Base-by-base conservation (phyloP, 2,329 filamentous ascomycete species). In the Ophiostoma piceae region DNA sequence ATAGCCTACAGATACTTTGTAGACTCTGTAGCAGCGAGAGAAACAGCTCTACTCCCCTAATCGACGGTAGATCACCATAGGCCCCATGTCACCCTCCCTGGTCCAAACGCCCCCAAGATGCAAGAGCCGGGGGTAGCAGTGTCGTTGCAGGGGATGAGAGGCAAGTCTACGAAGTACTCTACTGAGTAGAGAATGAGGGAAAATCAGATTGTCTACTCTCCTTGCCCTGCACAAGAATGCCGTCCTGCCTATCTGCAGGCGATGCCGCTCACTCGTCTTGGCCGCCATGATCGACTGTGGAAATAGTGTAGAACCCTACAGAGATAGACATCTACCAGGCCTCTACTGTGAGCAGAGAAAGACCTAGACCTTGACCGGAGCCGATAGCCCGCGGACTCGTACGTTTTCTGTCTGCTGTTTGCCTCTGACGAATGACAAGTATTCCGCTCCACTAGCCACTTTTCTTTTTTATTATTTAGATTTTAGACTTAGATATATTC, bases 71-170 rank as follows among this genome's bases (percentile, higher is more conserved):
- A 62, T 62, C 57, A 62, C 22, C 57, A 62, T 32, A 47, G 43
- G 57, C 57, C 57, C 57, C 57, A 62, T 62, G 57, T 62, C 26
- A 62, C 57, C 57, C 57, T 62, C 57, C 57, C 57, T 62, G 57
- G 57, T 62, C 26, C 57, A 57, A 57, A 57, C 51, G 51, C 22
- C 51, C 51, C 51, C 51, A 62, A 32, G 57, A 62, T 62, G 57
- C 57, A 62, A 29, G 57, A 62, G 57, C 57, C 57, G 57, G 57
- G 57, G 57, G 57, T 62, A 62, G 57, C 57, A 32, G 57, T 35
- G 26, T 19, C 26, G 32, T n/a, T 62, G 57, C 57, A 62, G 57
- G 57, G 57, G 14, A 29, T 32, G 16, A 41, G 39, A 41, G 39
- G 39, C 39, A 41, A 41, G 39, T 35, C 35, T 41, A 41, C 39